Base-by-base conservation (phyloP, 495 filamentous ascomycete genomes). In the Trichoderma virens region DNA sequence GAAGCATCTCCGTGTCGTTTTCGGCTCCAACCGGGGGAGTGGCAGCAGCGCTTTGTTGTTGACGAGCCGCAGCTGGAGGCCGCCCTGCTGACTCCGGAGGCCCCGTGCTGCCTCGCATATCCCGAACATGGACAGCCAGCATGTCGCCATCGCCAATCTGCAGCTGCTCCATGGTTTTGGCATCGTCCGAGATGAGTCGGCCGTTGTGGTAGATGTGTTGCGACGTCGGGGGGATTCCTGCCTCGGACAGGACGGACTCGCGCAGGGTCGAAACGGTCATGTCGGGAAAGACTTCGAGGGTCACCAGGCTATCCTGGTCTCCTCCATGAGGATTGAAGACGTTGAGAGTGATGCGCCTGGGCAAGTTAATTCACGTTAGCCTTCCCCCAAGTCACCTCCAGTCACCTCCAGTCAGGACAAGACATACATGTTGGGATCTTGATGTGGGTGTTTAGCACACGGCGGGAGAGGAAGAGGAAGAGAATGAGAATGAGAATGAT, bases 191-290 rank as follows among this genome's bases (percentile, higher is more conserved):
- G 60, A 98, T 86, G 27, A 94, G 85, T 54, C 86, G 85, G 64
- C 92, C 93, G 71, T 98, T 97, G 78, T 93, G 91, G 74, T 92
- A 94, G 70, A 97, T 83, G 69, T 89, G 85, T 66, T 90, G 88
- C 27, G 84, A 74, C 39, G 76, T 76, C 11, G 78, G 74, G 30
- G 85, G 82, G 68, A 83, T 79, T 51, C 72, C 67, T 0, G 76
- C 73, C 70, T 86, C 84, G 64, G 79, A 80, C 66, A 83, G 77
- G 67, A 98, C 88, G 71, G 91, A 88, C 70, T 85, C 89, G 76
- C 96, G 96, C 62, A 98, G 85, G 59, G 89, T 88, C 68, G 86
- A 86, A 63, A 97, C 73, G n/a, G 89, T 92, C 83, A 94, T 92
- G 69, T 89, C 89, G 45, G 86, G 80, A 65, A 86, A 87, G 65